These are phyloP conservation scores for Scedosporium aurantiacum DNA, from an alignment of 2,329 filamentous ascomycete genomes.

Conservation along the genomic window DNA sequence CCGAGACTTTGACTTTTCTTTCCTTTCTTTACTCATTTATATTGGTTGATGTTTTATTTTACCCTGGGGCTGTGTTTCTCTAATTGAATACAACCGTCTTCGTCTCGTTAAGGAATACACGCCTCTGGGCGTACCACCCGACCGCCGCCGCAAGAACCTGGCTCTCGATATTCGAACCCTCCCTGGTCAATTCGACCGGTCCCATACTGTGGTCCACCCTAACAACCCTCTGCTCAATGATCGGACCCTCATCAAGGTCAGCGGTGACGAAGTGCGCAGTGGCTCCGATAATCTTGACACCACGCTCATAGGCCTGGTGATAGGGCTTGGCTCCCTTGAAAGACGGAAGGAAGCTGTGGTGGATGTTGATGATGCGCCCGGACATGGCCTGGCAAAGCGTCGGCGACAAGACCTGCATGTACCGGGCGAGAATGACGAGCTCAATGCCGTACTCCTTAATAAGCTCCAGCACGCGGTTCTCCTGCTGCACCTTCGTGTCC, in stretches of 20 bases:
- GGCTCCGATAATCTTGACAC: conserved; percentile 81
- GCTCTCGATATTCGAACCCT: conserved; percentile 75
- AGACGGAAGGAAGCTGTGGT: conserved; percentile 74
- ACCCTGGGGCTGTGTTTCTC: background rate
- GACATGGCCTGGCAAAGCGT: conserved; percentile 62
- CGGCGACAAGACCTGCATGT: conserved; percentile 55
- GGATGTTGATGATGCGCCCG: conserved; percentile 82
- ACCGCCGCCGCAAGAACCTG: conserved; percentile 72
- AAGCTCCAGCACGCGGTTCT: conserved; percentile 59
- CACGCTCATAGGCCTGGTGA: conserved; percentile 76
- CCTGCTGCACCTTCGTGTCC: conserved; percentile 67
- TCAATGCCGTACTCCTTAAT: conserved; percentile 60
- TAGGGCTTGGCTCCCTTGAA: conserved; percentile 88
- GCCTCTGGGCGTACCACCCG: conserved; percentile 71
- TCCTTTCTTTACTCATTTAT: background rate
- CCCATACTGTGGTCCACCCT: conserved; percentile 68
- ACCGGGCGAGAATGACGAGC: conserved; percentile 69
- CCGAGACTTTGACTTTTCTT: too few relatives aligned
- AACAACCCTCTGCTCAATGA: conserved; percentile 75
- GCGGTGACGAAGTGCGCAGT: conserved; percentile 80
- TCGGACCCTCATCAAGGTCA: conserved; percentile 75
- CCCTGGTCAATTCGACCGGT: conserved; percentile 64
- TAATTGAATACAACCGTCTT: conserved; percentile 68
- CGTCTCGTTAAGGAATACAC: conserved; percentile 65
- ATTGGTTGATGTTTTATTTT: background rate